These are phyloP conservation scores for Lojkania enalia DNA, from an alignment of 2,329 filamentous ascomycete species.

Conservation along the genomic window DNA sequence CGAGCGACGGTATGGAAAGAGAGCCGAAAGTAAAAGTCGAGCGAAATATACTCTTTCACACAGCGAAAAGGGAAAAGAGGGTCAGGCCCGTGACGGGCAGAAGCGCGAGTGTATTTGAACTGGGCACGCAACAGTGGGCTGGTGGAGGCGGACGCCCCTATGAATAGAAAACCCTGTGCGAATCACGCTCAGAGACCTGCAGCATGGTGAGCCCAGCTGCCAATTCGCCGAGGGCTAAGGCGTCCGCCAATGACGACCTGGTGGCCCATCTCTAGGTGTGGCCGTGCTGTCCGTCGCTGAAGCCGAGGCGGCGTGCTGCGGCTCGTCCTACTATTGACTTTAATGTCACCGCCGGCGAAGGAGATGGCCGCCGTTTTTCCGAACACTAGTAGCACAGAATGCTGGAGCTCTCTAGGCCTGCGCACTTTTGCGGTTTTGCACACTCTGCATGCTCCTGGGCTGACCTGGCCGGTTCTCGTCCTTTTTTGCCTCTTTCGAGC, in stretches of 20 bases:
- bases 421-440: no score
- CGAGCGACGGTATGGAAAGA: constrained; percentile 18
- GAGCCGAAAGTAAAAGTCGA: constrained; percentile 8
- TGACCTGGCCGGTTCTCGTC: no score
- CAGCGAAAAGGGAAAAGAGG: constrained; percentile 7
- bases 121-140: constrained; percentile 6
- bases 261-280: constrained; percentile 10
- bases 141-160: constrained; percentile 14
- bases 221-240: constrained; percentile 19
- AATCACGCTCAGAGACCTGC: constrained; percentile 21
- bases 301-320: no score
- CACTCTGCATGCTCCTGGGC: no score
- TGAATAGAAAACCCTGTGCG: constrained; percentile 34
- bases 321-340: no score
- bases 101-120: constrained; percentile 13
- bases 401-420: no score
- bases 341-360: no score
- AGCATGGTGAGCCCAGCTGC: constrained; percentile 15
- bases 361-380: no score
- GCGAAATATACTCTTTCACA: no score
- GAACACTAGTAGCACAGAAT: no score
- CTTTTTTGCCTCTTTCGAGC: no score
- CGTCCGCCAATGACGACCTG: constrained; percentile 20
- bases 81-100: not conserved
- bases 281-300: constrained; percentile 25